Conservation (phyloP, 768 basidiomycete species). For the Mycena sanguinolenta region DNA sequence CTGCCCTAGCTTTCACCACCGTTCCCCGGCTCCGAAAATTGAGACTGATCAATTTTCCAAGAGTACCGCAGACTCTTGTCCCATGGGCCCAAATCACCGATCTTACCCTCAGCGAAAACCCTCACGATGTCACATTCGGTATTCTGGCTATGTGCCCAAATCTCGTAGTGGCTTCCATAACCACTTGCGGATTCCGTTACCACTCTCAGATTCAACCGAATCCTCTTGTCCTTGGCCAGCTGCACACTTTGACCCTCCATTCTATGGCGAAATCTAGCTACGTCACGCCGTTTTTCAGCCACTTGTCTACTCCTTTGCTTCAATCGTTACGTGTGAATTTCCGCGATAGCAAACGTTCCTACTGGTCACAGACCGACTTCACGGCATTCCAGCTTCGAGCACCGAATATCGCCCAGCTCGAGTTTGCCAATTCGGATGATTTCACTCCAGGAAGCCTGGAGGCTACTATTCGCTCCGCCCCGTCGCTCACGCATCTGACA, state of each 20-base stretch:
- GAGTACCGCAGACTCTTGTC: not conserved
- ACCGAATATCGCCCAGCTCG: too few species aligned
- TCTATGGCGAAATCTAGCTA: too few species aligned
- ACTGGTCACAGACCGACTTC: not conserved
- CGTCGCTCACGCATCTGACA: not conserved
- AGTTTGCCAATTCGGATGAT: not conserved
- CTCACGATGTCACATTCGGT: not conserved
- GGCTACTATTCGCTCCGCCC: not conserved
- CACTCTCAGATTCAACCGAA: not conserved
- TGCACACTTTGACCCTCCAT: not conserved
- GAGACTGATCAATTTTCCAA: too few species aligned
- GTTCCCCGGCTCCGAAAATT: not conserved
- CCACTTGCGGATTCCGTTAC: too few species aligned
- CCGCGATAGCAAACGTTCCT: not conserved
- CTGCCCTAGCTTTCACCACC: too few species aligned
- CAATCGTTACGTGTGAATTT: not conserved
- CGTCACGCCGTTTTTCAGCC: not conserved
- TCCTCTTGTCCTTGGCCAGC: not conserved
- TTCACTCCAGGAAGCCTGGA: too few species aligned
- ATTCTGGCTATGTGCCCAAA: not conserved
- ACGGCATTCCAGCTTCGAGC: slow-evolving; percentile 4
- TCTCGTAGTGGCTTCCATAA: not conserved
- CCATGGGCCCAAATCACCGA: not conserved
- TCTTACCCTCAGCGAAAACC: not conserved
- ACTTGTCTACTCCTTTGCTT: not conserved